Conservation (phyloP, 2,329 filamentous ascomycete genomes). For the Curvularia lunata region DNA sequence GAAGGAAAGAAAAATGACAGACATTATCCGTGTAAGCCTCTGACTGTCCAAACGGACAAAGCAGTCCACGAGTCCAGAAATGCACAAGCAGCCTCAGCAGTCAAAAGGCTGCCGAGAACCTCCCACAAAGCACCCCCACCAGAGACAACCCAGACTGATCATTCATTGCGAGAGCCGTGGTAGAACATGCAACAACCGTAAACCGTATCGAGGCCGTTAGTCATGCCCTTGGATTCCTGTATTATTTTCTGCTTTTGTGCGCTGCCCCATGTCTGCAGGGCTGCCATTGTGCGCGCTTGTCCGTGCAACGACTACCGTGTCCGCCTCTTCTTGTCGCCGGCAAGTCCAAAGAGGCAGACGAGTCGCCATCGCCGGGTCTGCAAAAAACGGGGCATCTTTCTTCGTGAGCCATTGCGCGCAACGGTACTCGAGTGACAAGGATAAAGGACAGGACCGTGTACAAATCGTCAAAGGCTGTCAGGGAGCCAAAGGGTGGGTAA, state of each 20-base stretch:
- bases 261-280: constrained; percentile 6
- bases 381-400: constrained; percentile 2
- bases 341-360: constrained; percentile 31
- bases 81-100: constrained; percentile 6
- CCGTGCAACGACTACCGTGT: constrained; percentile 13
- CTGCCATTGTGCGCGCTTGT: constrained; percentile 7
- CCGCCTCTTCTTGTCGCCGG: constrained; percentile 33
- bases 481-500: constrained; percentile 42
- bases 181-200: constrained; percentile 31
- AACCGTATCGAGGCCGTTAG: constrained; percentile 32
- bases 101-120: constrained; percentile 12
- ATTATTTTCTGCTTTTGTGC: constrained; percentile 6
- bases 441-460: constrained; percentile 33
- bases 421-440: constrained; percentile 28
- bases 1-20: constrained; percentile 30
- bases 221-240: constrained; percentile 30
- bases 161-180: constrained; percentile 23
- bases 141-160: constrained; percentile 23
- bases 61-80: constrained; percentile 22
- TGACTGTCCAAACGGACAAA: constrained; percentile 14
- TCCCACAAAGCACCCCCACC: constrained; percentile 12
- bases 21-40: constrained; percentile 30
- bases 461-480: constrained; percentile 37
- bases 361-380: constrained; percentile 22
- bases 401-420: constrained; percentile 19